A percentile compares a stretch with the other conserved stretches of the same genome.
Evolutionary conservation across 75 land plant genomes (phyloP).

Genomic region (Selaginella tamariscina): DNA sequence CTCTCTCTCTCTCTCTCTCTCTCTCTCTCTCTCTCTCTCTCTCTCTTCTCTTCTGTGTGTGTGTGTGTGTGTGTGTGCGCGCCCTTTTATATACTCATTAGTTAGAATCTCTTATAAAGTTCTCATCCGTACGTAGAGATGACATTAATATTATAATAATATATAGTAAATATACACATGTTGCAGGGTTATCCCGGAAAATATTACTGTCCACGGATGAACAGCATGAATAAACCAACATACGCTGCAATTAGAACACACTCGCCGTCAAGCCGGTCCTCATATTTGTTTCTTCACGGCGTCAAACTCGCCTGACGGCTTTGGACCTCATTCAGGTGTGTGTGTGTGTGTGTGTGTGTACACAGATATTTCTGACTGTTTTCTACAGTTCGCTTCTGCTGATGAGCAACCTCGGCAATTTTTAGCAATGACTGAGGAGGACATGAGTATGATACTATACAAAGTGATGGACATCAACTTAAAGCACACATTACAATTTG

Average conservation of each 20-base stretch:
- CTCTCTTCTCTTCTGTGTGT: not conserved
- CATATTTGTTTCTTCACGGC: conserved; percentile 93
- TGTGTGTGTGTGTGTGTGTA: not conserved
- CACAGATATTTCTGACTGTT: not conserved
- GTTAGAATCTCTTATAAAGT: not conserved
- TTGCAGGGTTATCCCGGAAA: conserved; percentile 97
- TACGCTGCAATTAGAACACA: conserved; percentile 98
- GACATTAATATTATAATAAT: not conserved
- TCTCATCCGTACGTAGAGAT: not conserved
- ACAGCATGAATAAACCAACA: conserved; percentile 98
- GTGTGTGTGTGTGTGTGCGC: not conserved
- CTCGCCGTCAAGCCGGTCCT: conserved; percentile 93
- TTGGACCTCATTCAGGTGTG: conserved; percentile 91
- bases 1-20: not conserved
- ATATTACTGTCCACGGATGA: conserved; percentile 96
- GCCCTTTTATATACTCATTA: not conserved
- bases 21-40: not conserved
- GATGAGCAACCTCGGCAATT: conserved; percentile 88
- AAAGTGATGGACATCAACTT: conserved; percentile 72
- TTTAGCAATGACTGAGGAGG: conserved; percentile 61
- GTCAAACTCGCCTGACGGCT: conserved; percentile 94
- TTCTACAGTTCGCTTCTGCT: conserved; percentile 69
- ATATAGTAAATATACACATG: not conserved
- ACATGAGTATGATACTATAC: conserved; percentile 57
- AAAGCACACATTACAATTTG: conserved; percentile 93